Conservation (phyloP, 208 protist genomes). For the Herpetomonas tarakana region DNA sequence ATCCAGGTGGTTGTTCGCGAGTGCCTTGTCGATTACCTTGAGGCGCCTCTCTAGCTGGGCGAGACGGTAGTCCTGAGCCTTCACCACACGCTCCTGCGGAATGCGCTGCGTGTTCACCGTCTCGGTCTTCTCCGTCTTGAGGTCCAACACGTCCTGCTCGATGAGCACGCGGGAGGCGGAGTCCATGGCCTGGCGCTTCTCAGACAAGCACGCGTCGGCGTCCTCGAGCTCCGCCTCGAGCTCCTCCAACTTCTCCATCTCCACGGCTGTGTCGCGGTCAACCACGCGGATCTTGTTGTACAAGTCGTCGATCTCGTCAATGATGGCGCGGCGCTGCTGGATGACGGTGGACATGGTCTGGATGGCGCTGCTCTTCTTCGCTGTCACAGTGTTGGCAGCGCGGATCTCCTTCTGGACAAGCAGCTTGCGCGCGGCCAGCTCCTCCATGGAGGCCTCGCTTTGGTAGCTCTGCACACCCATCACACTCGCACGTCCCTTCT, state of each 20-base stretch:
- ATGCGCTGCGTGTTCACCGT: conserved; percentile 53
- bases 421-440: conserved; percentile 47
- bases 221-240: conserved; percentile 42
- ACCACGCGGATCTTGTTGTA: conserved; percentile 82
- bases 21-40: conserved; percentile 52
- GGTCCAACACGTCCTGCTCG: conserved; percentile 47
- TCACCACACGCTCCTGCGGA: conserved; percentile 81
- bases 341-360: conserved; percentile 32
- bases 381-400: conserved; percentile 40
- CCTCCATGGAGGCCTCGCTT: conserved; percentile 27
- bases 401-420: conserved; percentile 63
- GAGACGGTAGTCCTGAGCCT: conserved; percentile 85
- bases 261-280: conserved; percentile 56
- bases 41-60: conserved; percentile 69
- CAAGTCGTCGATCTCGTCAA: conserved; percentile 65
- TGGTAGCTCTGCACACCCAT: conserved; percentile 19
- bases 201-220: conserved; percentile 48
- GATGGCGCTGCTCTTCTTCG: conserved; percentile 69
- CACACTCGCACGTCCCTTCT: conserved; percentile 8
- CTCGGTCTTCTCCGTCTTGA: conserved; percentile 52
- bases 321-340: conserved; percentile 37
- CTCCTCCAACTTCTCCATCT: conserved; percentile 47
- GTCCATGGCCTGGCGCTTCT: conserved; percentile 24
- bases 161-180: conserved; percentile 45
- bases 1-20: conserved; percentile 58